Conservation (phyloP, 306 rosid genomes). For the Quercus dentata region DNA sequence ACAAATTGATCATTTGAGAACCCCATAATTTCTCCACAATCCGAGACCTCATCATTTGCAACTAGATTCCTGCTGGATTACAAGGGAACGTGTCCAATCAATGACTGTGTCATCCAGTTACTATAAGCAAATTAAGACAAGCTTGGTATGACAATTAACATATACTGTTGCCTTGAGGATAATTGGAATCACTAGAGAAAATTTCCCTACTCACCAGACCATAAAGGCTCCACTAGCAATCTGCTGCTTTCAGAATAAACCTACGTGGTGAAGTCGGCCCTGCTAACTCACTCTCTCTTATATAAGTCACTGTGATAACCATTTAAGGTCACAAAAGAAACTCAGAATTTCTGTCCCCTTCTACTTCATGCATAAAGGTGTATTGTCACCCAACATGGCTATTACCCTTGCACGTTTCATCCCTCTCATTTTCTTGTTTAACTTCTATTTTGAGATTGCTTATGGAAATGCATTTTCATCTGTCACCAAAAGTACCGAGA, state of each 20-base stretch:
- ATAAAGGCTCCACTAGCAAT: constrained; percentile 14
- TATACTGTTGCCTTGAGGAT: constrained; percentile 4
- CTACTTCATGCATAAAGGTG: not conserved
- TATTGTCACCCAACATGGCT: constrained; percentile 42
- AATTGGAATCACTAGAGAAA: not conserved
- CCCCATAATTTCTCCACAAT: no score
- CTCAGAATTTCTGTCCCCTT: not conserved
- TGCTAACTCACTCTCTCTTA: not conserved
- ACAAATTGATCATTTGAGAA: no score
- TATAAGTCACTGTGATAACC: not conserved
- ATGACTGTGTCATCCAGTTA: constrained; percentile 3
- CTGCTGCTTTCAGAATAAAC: not conserved
- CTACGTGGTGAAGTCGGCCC: not conserved
- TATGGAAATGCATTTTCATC: constrained; percentile 8
- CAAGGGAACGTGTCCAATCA: not conserved
- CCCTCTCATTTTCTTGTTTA: constrained; percentile 30
- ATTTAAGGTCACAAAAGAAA: not conserved
- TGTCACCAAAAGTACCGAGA: not conserved
- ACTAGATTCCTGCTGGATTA: not conserved
- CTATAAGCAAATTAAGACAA: not conserved
- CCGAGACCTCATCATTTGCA: not conserved
- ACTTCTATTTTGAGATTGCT: constrained; percentile 28
- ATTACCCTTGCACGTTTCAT: constrained; percentile 7
- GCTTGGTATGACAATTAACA: not conserved
- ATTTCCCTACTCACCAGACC: not conserved